Evolutionary conservation across 1,284 basidiomycete genomes (phyloP).

Genomic region (Cutaneotrichosporon cavernicola): DNA sequence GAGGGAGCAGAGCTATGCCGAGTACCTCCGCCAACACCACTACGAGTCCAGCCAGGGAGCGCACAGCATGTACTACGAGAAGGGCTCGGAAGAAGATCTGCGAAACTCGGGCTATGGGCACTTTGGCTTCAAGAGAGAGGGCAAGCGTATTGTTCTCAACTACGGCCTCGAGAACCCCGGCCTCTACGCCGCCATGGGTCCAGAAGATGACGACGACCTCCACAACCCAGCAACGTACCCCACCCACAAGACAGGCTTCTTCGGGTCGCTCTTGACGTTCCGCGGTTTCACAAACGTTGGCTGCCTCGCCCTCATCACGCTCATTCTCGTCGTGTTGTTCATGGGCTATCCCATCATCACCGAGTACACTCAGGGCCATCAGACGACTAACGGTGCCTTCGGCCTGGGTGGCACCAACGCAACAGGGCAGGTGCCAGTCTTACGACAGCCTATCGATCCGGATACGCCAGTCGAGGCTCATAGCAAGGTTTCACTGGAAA

Average conservation of each 20-base stretch:
- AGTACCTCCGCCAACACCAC: constrained; percentile 1
- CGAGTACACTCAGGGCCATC: constrained; percentile 50
- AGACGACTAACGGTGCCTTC: constrained; percentile 52
- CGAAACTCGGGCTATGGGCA: constrained; percentile 10
- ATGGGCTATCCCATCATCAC: constrained; percentile 76
- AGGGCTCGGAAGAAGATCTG: background rate
- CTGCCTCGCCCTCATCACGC: constrained; percentile 60
- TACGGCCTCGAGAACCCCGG: constrained; percentile 32
- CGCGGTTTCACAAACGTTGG: constrained; percentile 21
- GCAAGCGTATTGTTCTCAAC: constrained; percentile 11
- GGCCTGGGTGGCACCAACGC: constrained; percentile 69
- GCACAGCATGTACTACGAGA: background rate
- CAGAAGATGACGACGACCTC: constrained; percentile 51
- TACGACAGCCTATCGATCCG: constrained; percentile 62
- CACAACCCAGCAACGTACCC: constrained; percentile 42
- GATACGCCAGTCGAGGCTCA: constrained; percentile 64
- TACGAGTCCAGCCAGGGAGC: background rate
- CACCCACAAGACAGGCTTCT: constrained; percentile 19
- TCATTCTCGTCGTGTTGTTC: constrained; percentile 58
- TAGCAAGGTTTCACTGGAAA: constrained; percentile 62
- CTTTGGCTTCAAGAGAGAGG: constrained; percentile 14
- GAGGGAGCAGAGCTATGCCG: background rate
- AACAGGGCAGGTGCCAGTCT: constrained; percentile 56
- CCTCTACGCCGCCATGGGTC: constrained; percentile 34
- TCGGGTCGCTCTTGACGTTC: constrained; percentile 13